Percentiles rank a stretch among this genome's conserved stretches.
These are phyloP conservation scores for Cryphonectria parasitica DNA, from an alignment of 2,329 filamentous ascomycete genomes.

Conservation along the genomic window DNA sequence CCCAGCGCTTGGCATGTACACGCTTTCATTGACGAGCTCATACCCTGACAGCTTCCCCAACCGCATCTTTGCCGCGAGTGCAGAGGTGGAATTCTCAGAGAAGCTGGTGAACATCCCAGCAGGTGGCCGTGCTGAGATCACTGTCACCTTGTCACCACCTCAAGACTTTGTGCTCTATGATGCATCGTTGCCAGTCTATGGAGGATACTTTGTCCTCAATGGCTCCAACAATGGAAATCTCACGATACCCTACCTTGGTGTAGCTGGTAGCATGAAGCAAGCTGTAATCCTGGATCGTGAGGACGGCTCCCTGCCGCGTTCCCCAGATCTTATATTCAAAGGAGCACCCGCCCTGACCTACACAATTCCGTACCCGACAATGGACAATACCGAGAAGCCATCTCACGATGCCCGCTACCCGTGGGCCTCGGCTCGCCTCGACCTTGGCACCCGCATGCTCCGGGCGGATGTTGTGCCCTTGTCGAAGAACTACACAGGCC, in stretches of 20 bases:
- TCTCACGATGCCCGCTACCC: slow-evolving; percentile 20
- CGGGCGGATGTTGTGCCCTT: slow-evolving; percentile 33
- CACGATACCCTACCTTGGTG: slow-evolving; percentile 46
- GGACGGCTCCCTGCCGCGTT: slow-evolving; percentile 29
- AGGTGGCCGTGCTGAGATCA: slow-evolving; percentile 34
- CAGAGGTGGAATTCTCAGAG: slow-evolving; percentile 30
- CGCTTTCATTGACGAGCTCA: slow-evolving; percentile 11
- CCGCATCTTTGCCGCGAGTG: slow-evolving; percentile 23
- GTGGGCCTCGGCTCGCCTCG: slow-evolving; percentile 12
- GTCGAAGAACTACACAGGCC: slow-evolving; percentile 20
- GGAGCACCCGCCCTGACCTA: slow-evolving; percentile 33
- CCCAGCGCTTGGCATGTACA: slow-evolving; percentile 45
- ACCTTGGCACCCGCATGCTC: slow-evolving; percentile 31
- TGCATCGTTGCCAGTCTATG: slow-evolving; percentile 45
- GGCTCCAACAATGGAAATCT: slow-evolving; percentile 42
- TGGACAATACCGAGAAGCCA: not conserved
- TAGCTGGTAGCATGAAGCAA: slow-evolving; percentile 37
- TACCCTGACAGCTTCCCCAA: slow-evolving; percentile 17
- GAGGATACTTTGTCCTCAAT: slow-evolving; percentile 47
- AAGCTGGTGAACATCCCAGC: slow-evolving; percentile 37
- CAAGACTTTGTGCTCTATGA: slow-evolving; percentile 33
- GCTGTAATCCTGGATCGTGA: slow-evolving; percentile 27
- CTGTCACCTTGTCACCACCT: slow-evolving; percentile 37
- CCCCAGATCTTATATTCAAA: not conserved
- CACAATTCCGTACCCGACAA: slow-evolving; percentile 32